Percentiles rank a stretch among this genome's conserved stretches.
Evolutionary conservation across 1,284 basidiomycete species (phyloP).

Genomic region (Sanghuangporus sanghuang): DNA sequence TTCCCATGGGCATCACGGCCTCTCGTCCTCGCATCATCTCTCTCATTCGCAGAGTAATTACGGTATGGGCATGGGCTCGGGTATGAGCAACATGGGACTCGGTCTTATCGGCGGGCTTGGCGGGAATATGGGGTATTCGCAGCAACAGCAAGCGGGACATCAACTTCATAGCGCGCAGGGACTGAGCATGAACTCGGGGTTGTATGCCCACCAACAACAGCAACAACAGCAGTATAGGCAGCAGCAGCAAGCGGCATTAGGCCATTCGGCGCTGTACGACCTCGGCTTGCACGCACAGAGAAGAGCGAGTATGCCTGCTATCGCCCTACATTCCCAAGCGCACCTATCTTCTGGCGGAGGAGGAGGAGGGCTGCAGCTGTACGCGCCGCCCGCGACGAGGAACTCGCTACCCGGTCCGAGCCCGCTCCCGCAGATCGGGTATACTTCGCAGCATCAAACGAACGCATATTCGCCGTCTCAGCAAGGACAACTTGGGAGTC

Average conservation of each 20-base stretch:
- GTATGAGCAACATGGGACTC: neutral
- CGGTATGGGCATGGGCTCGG: neutral
- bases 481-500: slow-evolving; percentile 1
- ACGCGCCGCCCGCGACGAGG: neutral
- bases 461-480: neutral
- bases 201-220: neutral
- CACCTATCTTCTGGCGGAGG: neutral
- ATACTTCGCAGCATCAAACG: neutral
- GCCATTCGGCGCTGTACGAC: neutral
- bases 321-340: neutral
- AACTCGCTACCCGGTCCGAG: neutral
- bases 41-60: neutral
- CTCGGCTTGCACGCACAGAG: neutral
- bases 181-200: neutral
- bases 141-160: neutral
- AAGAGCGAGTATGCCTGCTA: neutral
- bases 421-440: slow-evolving; percentile 1
- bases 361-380: neutral
- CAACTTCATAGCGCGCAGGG: slow-evolving; percentile 4
- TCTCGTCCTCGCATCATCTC: neutral
- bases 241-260: neutral
- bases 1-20: neutral
- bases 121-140: neutral
- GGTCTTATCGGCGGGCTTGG: neutral
- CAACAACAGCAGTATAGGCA: slow-evolving; percentile 1